phyloP scores from a whole-genome alignment of 2,329 filamentous ascomycete species.

The Clonostachys chloroleuca region DNA sequence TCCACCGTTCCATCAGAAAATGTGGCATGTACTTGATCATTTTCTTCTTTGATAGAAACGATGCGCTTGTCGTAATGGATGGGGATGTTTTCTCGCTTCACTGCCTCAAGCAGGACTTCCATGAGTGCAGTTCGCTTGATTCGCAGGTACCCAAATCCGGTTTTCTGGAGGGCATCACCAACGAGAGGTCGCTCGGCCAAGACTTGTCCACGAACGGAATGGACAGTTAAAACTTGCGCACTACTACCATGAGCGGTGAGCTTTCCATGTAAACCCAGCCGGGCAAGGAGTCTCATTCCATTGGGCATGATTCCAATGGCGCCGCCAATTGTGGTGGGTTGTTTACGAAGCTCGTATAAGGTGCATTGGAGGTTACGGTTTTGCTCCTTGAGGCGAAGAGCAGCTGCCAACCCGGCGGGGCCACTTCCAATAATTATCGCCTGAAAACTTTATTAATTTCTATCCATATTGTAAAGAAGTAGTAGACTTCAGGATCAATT shows the following conservation, averaged over 20 bases:
- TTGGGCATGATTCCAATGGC: conserved; percentile 40
- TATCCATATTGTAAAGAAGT: too few relatives aligned
- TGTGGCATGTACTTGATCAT: conserved; percentile 56
- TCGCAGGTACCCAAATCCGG: conserved; percentile 62
- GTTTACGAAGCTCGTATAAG: conserved; percentile 5
- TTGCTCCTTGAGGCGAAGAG: too few relatives aligned
- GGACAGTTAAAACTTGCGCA: conserved; percentile 59
- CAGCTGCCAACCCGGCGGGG: too few relatives aligned
- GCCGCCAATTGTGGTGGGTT: conserved; percentile 5
- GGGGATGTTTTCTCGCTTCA: conserved; percentile 31
- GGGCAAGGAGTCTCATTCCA: conserved; percentile 61
- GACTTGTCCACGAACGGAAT: conserved; percentile 54
- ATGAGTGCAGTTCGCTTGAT: conserved; percentile 53
- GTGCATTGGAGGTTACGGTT: background rate
- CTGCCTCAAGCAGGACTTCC: conserved; percentile 54
- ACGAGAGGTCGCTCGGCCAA: conserved; percentile 57
- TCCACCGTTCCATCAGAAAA: conserved; percentile 44
- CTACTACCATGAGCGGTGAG: conserved; percentile 53
- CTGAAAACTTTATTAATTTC: too few relatives aligned
- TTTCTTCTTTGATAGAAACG: conserved; percentile 50
- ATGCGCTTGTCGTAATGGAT: conserved; percentile 69
- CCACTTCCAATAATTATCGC: too few relatives aligned
- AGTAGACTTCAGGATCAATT: too few relatives aligned
- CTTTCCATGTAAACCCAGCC: conserved; percentile 63
- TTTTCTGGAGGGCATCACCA: conserved; percentile 44